These are phyloP conservation scores for Euphorbia celastroides DNA, from an alignment of 441 rosid species.

Conservation along the genomic window DNA sequence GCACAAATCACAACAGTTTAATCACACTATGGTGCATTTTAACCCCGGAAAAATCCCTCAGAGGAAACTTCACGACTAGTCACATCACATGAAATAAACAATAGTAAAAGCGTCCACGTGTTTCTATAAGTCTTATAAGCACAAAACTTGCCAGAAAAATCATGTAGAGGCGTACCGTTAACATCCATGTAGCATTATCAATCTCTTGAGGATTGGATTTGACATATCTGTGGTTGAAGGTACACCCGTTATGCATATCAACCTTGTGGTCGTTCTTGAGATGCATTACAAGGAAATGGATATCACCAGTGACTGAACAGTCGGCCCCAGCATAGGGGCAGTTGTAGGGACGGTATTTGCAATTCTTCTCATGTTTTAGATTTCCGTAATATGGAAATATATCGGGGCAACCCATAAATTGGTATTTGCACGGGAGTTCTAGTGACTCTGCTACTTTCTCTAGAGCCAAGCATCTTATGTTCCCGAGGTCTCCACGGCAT, in stretches of 20 bases:
- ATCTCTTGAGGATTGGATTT: slow-evolving; percentile 76
- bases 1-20: too few relatives aligned
- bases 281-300: slow-evolving; percentile 56
- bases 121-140: too few relatives aligned
- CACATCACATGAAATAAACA: too few relatives aligned
- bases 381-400: slow-evolving; percentile 68
- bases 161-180: slow-evolving; percentile 45
- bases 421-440: slow-evolving; percentile 73
- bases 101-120: too few relatives aligned
- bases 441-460: slow-evolving; percentile 78
- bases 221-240: slow-evolving; percentile 83
- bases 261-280: slow-evolving; percentile 82
- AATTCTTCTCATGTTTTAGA: slow-evolving; percentile 72
- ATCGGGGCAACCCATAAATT: slow-evolving; percentile 61
- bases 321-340: slow-evolving; percentile 90
- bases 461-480: slow-evolving; percentile 75
- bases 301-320: slow-evolving; percentile 72
- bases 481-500: slow-evolving; percentile 75
- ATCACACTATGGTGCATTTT: too few relatives aligned
- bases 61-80: too few relatives aligned
- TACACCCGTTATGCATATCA: slow-evolving; percentile 78
- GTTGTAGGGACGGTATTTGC: slow-evolving; percentile 58
- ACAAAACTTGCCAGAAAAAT: too few relatives aligned
- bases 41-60: too few relatives aligned
- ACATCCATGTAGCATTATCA: slow-evolving; percentile 90